A percentile compares a stretch with the other conserved stretches of the same genome.
These are phyloP conservation scores for Beta lomatogona DNA, from an alignment of 179 eudicot species.

Conservation along the genomic window DNA sequence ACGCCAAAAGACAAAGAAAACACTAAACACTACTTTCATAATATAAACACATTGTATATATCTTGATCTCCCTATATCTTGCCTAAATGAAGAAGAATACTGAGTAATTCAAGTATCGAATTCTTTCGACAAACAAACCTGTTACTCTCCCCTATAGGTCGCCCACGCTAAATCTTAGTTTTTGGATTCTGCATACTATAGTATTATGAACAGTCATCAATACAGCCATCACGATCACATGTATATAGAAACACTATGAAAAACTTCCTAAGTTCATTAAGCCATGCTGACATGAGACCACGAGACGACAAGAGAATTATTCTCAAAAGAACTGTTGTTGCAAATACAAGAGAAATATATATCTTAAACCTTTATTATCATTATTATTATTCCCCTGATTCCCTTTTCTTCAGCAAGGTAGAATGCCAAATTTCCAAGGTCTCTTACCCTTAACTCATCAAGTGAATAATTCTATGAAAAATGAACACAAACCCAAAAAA, in stretches of 20 bases:
- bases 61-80: background rate
- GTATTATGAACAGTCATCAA: background rate
- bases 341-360: too few species aligned
- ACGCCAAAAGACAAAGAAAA: background rate
- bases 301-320: background rate
- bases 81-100: too few species aligned
- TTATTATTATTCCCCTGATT: too few species aligned
- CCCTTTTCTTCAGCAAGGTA: background rate
- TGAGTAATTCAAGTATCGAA: background rate
- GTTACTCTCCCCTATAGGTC: background rate
- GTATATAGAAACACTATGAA: background rate
- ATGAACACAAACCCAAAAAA: background rate
- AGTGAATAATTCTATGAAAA: background rate
- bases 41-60: background rate
- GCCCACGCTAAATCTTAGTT: background rate
- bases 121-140: background rate
- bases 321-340: background rate
- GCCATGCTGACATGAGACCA: background rate
- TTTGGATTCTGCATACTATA: background rate
- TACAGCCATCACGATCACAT: background rate
- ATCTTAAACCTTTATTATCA: too few species aligned
- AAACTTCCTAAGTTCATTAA: background rate
- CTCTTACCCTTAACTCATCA: background rate
- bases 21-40: background rate
- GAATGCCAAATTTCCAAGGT: background rate